Evolutionary conservation across 2,329 filamentous ascomycete genomes (phyloP).

Genomic region (Alternaria consortialis): DNA sequence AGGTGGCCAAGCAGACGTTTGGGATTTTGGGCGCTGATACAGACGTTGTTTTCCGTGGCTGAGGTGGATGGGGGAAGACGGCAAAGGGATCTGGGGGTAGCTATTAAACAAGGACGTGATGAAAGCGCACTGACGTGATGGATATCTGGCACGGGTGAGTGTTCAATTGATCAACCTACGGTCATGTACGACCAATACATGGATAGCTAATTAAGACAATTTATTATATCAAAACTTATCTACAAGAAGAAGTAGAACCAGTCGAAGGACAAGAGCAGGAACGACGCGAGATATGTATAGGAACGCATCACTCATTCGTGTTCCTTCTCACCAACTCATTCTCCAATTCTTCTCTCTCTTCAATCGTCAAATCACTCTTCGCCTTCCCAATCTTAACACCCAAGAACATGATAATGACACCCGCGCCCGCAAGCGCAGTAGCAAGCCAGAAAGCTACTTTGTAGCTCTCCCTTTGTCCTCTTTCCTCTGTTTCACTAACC

Average conservation of each 20-base stretch:
- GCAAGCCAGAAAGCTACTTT: constrained; percentile 51
- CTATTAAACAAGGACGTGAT: too few species aligned
- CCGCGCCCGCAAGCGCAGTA: constrained; percentile 39
- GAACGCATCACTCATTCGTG: constrained; percentile 7
- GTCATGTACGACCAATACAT: too few species aligned
- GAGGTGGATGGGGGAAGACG: too few species aligned
- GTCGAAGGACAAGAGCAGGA: not conserved
- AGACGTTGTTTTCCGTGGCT: not conserved
- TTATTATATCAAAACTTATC: not conserved
- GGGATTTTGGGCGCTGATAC: not conserved
- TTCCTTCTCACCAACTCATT: constrained; percentile 36
- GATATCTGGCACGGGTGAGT: too few species aligned
- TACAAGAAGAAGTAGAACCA: not conserved
- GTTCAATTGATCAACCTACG: too few species aligned
- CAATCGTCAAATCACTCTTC: constrained; percentile 45
- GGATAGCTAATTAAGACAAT: not conserved
- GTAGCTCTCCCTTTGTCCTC: constrained; percentile 45
- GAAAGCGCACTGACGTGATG: too few species aligned
- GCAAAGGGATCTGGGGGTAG: too few species aligned
- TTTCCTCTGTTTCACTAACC: constrained; percentile 43
- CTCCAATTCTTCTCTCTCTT: constrained; percentile 45
- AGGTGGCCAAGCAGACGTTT: not conserved
- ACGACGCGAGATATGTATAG: not conserved
- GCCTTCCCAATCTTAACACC: constrained; percentile 52
- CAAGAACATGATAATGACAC: constrained; percentile 46